These are phyloP conservation scores for Mycena chlorophos DNA, from an alignment of 768 basidiomycete genomes.

Conservation along the genomic window DNA sequence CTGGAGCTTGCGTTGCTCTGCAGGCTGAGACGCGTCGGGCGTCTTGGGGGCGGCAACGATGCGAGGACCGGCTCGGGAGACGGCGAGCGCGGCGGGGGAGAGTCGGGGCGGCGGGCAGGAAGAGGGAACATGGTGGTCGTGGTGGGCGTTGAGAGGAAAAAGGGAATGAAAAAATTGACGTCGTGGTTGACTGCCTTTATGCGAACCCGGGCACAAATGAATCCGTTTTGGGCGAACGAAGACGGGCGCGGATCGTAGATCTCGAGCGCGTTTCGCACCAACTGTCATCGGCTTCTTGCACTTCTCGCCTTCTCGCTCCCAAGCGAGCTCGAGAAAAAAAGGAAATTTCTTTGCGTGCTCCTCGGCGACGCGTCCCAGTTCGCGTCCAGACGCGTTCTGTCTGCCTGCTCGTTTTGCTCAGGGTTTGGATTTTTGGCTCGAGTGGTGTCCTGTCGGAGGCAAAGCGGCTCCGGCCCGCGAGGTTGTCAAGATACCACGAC, in stretches of 20 bases:
- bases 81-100: slow-evolving; percentile 60
- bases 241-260: neutral
- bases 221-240: neutral
- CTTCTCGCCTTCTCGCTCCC: no score
- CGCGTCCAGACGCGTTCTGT: neutral
- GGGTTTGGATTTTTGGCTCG: neutral
- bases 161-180: slow-evolving; percentile 2
- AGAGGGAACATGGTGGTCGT: slow-evolving; percentile 31
- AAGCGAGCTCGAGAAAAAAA: no score
- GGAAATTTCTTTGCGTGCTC: no score
- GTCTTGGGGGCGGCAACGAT: slow-evolving; percentile 45
- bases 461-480: neutral
- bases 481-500: slow-evolving; percentile 15
- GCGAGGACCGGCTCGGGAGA: slow-evolving; percentile 51
- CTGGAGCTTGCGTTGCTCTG: no score
- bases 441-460: slow-evolving; percentile 8
- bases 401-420: neutral
- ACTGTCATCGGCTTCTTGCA: no score
- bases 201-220: neutral
- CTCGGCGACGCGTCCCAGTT: no score
- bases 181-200: neutral
- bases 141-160: slow-evolving; percentile 4
- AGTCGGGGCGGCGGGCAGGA: slow-evolving; percentile 40
- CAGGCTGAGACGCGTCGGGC: slow-evolving; percentile 32
- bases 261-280: no score